These are phyloP conservation scores for Arachis hypogaea DNA, from an alignment of 306 rosid genomes.

Conservation along the genomic window DNA sequence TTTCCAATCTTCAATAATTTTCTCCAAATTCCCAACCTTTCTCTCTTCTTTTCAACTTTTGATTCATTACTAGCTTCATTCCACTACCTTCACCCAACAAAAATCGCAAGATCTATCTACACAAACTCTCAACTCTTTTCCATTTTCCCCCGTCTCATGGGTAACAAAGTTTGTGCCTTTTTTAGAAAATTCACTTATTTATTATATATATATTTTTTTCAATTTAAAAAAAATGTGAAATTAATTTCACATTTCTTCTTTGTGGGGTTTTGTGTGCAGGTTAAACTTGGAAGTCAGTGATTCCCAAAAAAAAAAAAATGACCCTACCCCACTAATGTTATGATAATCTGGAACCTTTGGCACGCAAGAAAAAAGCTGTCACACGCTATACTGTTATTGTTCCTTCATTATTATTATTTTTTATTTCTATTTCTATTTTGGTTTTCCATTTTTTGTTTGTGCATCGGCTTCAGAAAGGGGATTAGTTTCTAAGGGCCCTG, in stretches of 20 bases:
- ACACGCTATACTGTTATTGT: conserved; percentile 44
- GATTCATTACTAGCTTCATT: conserved; percentile 11
- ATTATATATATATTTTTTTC: background rate
- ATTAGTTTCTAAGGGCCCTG: conserved; percentile 46
- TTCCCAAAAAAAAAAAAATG: conserved; percentile 36
- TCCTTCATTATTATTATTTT: conserved; percentile 33
- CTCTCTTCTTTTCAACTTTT: background rate
- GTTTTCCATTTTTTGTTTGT: conserved; percentile 34
- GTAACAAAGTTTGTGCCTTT: conserved; percentile 30
- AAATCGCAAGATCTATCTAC: conserved; percentile 45
- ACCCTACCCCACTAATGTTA: conserved; percentile 50
- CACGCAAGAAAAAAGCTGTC: conserved; percentile 56
- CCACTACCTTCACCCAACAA: background rate
- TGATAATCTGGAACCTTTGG: conserved; percentile 55
- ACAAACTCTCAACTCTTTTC: conserved; percentile 12
- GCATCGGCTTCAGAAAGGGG: conserved; percentile 11
- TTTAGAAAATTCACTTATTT: conserved; percentile 7
- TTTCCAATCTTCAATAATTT: conserved; percentile 24
- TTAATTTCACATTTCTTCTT: conserved; percentile 25
- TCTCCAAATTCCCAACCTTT: background rate
- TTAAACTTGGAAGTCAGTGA: conserved; percentile 44
- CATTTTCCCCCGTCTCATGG: conserved; percentile 5
- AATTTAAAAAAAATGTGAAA: background rate
- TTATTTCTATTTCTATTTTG: no score
- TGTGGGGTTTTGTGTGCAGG: conserved; percentile 56